These are phyloP conservation scores for Globisporangium megalacanthum DNA, from an alignment of 352 stramenopile species.

Conservation along the genomic window DNA sequence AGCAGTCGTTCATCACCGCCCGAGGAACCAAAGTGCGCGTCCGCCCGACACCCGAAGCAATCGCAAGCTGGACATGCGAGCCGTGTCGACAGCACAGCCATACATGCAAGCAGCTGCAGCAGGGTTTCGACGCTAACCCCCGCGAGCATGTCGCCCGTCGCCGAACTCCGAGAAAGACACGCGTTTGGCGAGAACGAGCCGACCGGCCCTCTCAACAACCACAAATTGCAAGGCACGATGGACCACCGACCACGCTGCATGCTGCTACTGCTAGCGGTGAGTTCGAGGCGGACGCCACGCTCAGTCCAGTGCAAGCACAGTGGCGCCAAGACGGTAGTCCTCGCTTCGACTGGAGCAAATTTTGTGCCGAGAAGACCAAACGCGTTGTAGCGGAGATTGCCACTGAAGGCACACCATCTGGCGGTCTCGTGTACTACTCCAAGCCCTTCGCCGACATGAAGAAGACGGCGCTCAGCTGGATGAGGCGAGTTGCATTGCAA, in stretches of 20 bases:
- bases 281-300: too few species aligned
- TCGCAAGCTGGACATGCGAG: slow-evolving; percentile 25
- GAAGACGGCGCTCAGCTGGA: slow-evolving; percentile 42
- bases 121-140: neutral
- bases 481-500: slow-evolving; percentile 18
- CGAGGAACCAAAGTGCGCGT: slow-evolving; percentile 7
- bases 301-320: slow-evolving; percentile 3
- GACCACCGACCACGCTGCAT: too few species aligned
- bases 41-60: slow-evolving; percentile 4
- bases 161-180: neutral
- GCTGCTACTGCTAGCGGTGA: neutral
- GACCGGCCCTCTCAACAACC: neutral
- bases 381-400: neutral
- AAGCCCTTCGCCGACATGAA: slow-evolving; percentile 39
- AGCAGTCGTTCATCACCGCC: slow-evolving; percentile 9
- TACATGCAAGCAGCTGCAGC: neutral
- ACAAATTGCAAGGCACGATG: neutral
- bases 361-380: slow-evolving; percentile 12
- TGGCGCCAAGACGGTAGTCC: neutral
- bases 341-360: slow-evolving; percentile 28
- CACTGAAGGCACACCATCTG: neutral
- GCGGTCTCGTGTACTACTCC: slow-evolving; percentile 49
- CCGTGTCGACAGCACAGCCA: slow-evolving; percentile 10
- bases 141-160: neutral
- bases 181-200: neutral